Evolutionary conservation across 495 filamentous ascomycete genomes (phyloP).

Genomic region (Delitschia confertaspora): DNA sequence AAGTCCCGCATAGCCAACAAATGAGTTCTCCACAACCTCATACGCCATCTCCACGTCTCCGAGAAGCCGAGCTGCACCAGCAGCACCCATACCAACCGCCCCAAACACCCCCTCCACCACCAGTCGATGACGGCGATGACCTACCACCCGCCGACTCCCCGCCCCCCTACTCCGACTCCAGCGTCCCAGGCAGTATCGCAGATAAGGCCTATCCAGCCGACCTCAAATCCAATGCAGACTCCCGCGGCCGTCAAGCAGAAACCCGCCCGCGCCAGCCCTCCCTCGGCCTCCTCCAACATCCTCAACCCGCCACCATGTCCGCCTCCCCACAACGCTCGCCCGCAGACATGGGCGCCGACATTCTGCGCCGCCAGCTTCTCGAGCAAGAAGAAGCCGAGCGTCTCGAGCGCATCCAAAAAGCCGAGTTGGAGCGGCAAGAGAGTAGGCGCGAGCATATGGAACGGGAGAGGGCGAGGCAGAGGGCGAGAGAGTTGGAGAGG

Average conservation of each 20-base stretch:
- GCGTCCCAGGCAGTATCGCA: constrained; percentile 2
- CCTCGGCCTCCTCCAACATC: constrained; percentile 19
- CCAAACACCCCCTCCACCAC: not conserved
- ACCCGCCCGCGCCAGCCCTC: constrained; percentile 14
- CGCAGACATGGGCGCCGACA: constrained; percentile 24
- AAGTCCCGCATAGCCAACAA: constrained; percentile 15
- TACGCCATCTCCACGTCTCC: not conserved
- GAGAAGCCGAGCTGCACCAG: not conserved
- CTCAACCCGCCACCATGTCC: constrained; percentile 26
- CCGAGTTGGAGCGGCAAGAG: constrained; percentile 12
- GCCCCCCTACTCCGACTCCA: constrained; percentile 17
- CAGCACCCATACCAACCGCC: constrained; percentile 10
- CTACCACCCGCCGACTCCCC: constrained; percentile 17
- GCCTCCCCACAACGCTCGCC: constrained; percentile 20
- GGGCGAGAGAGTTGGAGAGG: constrained; percentile 22
- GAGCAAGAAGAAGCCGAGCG: constrained; percentile 22
- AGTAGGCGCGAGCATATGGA: constrained; percentile 17
- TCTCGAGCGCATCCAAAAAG: constrained; percentile 13
- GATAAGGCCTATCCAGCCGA: constrained; percentile 20
- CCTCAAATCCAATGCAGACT: constrained; percentile 11
- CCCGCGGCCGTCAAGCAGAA: constrained; percentile 11
- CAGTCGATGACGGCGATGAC: constrained; percentile 14
- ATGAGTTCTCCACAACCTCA: not conserved
- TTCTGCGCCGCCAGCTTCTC: constrained; percentile 20
- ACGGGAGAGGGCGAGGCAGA: constrained; percentile 13